Evolutionary conservation across 768 basidiomycete species (phyloP), one percentile per base, ranked within the genome.

Genomic region (Rhizopogon vulgaris): DNA sequence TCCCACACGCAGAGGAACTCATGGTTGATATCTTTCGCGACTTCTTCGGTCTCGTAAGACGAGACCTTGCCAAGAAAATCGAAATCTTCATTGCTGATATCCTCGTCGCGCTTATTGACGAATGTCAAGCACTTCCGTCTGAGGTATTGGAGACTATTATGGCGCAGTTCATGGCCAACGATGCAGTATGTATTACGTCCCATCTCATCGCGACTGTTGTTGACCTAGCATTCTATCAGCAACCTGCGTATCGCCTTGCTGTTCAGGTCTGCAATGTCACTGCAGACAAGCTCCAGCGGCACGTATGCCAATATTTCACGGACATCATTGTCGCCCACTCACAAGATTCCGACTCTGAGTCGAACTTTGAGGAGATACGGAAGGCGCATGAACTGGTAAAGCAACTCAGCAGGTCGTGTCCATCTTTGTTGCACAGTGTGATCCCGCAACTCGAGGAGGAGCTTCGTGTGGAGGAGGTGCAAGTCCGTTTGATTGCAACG

Each of bases 391-490:
- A 83, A 34, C 87, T 96, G 57, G 85, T 98, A 69, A 85, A 88
- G 61, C 83, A 82, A 15, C 76, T 98, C 5, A 83, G 89, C 64
- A 80, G 79, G 22, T 79, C 85, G 25, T 93, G 87, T 66, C 92
- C 95, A 0, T 72, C 79, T 7, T 73, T 97, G 12, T 73, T 98
- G 1, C 84, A 90, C 62, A 92, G 88, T 65, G 93, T 97, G 43
- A 85, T 98, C 24, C 94, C 95, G 0, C 88, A 93, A 52, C 80
- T 98, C 15, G 94, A 95, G 64, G 89, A 94, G 57, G 92, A 96
- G 61, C 75, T 97, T 4, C 81, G 83, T 22, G 84, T 86, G 3
- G 89, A 91, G 57, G 80, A 88, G 36, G 62, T 83, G 2, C 74
- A 78, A 28, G 73, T 94, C 3, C 79, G 96, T 34, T 60, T 82